Evolutionary conservation across 768 basidiomycete species (phyloP), one percentile per base, ranked within the genome.

Genomic region (Leccinum obscurum): DNA sequence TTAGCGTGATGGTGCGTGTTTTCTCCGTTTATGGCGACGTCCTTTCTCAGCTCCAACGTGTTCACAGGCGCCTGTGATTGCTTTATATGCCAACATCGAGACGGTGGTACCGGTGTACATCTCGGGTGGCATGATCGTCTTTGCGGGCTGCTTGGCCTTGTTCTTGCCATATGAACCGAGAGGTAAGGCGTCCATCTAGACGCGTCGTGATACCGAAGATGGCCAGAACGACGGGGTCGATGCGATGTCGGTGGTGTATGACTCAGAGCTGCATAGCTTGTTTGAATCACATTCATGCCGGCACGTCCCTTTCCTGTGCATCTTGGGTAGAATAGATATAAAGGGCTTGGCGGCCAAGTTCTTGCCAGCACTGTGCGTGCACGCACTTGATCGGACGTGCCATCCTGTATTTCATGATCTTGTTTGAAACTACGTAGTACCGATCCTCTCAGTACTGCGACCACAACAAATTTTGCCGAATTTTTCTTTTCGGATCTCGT

Each of bases 61-160:
- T 0, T n/a, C 34, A 26, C 54, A 89, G 88, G 87, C 88, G 1
- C 88, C 86, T 0, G 77, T 90, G 58, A 88, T 91, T 62, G 90
- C 87, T 26, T 66, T 90, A 15, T 88, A 86, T 58, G 86, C 87
- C 6, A 80, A 89, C 68, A 70, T 90, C 24, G 70, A 75, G 26
- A 88, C 87, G 0, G 78, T 85, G 1, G 85, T 85, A 0, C 90
- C 90, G 0, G 87, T 92, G 30, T 92, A 88, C 67, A 83, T 90
- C 48, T 80, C 87, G 9, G 89, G 86, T 1, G 85, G 80, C 4
- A 65, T 92, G 58, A 78, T 89, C 61, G 76, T 92, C 22, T 75
- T 79, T 56, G 82, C 86, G 8, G 89, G 88, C 2, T 69, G 77
- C 8, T 66, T 91, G 52, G 81, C 87, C 2, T 68, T 90, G 32